Base-by-base conservation (phyloP, 306 rosid genomes). In the Vigna nakashimae region DNA sequence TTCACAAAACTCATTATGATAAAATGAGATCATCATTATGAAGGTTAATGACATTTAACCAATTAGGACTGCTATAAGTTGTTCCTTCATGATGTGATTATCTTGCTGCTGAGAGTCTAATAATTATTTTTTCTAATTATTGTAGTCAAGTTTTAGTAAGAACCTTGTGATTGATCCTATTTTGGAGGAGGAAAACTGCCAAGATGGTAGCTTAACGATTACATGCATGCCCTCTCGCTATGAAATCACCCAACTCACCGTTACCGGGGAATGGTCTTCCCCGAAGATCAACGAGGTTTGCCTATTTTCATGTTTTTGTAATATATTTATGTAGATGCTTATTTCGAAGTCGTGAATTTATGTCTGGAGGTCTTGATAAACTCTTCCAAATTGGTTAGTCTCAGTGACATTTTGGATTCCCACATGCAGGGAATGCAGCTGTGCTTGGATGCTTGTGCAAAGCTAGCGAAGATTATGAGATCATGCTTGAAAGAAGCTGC, bases 201-300 rank as follows among this genome's bases (percentile, higher is more conserved):
- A 96, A 88, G 99, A 96, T 68, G 99, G 99, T 88, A 89, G 91
- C 82, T 53, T 96, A 71, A 86, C 85, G 91, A 88, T 96, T 56
- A 79, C 98, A 32, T 91, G 92, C 87, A 92, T 96, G 96, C 97
- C 98, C 56, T 88, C 97, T 70, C 97, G 94, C 59, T 90, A 91
- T 4, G 98, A 96, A 89, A 87, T 96, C 77, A 96, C 98, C 86
- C 99, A 96, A 77, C 91, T 95, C 57, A 87, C 90, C 15, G 80
- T 95, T 71, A 92, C 97, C 0, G 98, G 98, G 69, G 98, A 92
- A 78, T 96, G 99, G 99, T 92, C 98, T 69, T 82, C 94, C 52
- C 81, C 86, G 30, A 86, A 86, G 75, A 73, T 86, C 73, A 76
- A 80, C 4, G 87, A 86, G 89, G 89, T 86, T 63, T 60, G 74